These are phyloP conservation scores for Pisolithus thermaeus DNA, from an alignment of 1,284 basidiomycete species.

Conservation along the genomic window DNA sequence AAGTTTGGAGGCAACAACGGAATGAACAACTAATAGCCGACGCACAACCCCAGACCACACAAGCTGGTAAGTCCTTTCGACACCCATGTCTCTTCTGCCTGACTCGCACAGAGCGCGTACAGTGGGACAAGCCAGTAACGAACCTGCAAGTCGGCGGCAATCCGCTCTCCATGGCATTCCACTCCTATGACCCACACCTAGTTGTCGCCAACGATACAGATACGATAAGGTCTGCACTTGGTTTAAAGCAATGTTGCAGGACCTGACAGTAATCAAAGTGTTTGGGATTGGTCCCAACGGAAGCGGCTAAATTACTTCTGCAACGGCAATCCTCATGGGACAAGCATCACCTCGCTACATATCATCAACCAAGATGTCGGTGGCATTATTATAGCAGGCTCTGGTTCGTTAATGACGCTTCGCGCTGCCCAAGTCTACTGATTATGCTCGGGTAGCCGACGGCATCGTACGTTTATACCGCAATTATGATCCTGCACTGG, in stretches of 20 bases:
- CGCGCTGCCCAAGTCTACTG: not conserved
- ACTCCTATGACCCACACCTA: constrained; percentile 88
- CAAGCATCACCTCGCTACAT: constrained; percentile 83
- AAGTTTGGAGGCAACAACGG: constrained; percentile 90
- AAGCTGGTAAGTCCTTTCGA: constrained; percentile 55
- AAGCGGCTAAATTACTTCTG: constrained; percentile 79
- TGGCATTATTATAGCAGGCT: constrained; percentile 84
- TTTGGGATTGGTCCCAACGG: constrained; percentile 92
- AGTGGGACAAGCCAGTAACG: constrained; percentile 80
- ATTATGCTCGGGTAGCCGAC: constrained; percentile 54
- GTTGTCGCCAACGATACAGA: constrained; percentile 84
- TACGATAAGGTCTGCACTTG: constrained; percentile 67
- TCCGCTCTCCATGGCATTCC: constrained; percentile 81
- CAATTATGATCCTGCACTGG: constrained; percentile 73
- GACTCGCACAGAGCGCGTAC: constrained; percentile 37
- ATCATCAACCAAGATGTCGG: constrained; percentile 97
- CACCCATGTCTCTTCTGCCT: constrained; percentile 2
- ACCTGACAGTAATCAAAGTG: constrained; percentile 38
- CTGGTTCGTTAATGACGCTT: constrained; percentile 49
- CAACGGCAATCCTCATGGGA: constrained; percentile 83
- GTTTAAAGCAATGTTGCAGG: not conserved
- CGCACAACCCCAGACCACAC: constrained; percentile 61
- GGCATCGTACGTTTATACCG: constrained; percentile 90
- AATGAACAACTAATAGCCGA: constrained; percentile 82
- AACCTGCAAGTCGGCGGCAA: constrained; percentile 67